Base-by-base conservation (phyloP, 345 rosid species). In the Eucalyptus curtisii region DNA sequence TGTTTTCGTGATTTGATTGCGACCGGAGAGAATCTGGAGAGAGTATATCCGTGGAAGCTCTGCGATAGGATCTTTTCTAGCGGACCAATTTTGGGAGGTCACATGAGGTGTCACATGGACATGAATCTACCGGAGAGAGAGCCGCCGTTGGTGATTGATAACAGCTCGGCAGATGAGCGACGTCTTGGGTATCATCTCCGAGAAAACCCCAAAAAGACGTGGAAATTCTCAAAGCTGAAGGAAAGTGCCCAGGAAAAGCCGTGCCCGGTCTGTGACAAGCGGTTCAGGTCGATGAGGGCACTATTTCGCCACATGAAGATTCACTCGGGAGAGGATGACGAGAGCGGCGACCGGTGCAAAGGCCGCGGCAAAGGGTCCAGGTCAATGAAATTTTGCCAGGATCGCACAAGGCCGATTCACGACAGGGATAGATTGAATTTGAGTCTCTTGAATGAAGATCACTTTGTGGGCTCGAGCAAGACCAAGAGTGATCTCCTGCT, bases 201-300 rank as follows among this genome's bases (percentile, higher is more conserved):
- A 90, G 94, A 94, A 85, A 93, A 95, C 59, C 97, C 97, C 44
- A 96, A 94, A 91, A 95, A 94, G 91, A 93, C 96, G 87, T 93
- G 91, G 91, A 93, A 91, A 91, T 92, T 90, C 87, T 92, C 93
- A 31, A 31, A 30, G 71, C 33, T 27, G 71, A 30, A 30, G 33
- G 33, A 61, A 61, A 30, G 16, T 13, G 33, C 68, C 66, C 33
- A 30, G 15, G 16, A 61, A 61, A 61, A 61, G n/a, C 68, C 17
- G 9, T 92, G 96, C 87, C 84, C 82, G 79, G 81, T 86, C 25
- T 93, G 95, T 79, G 92, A 89, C 64, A 91, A 89, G 89, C 86
- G 88, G 24, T 93, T 94, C 88, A 90, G 79, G 55, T 91, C 95
- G 11, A n/a, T 9, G 85, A 92, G 86, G 91, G 92, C 93, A 52